Evolutionary conservation across 257 asterid genomes (phyloP).

Genomic region (Voacanga thouarsii): DNA sequence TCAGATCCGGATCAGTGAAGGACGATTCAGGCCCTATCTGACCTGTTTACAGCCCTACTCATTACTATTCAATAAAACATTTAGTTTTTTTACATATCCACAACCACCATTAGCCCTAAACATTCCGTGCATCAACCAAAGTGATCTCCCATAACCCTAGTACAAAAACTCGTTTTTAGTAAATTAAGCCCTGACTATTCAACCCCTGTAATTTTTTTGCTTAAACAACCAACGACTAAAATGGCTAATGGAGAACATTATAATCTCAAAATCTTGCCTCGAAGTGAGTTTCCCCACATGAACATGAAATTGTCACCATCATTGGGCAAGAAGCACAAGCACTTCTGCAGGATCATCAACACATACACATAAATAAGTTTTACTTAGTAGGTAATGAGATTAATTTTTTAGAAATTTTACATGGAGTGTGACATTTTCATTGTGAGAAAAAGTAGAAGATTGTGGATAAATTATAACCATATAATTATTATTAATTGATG

Average conservation of each 20-base stretch:
- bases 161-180: slow-evolving; percentile 14
- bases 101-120: slow-evolving; percentile 87
- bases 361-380: slow-evolving; percentile 18
- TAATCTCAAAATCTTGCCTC: slow-evolving; percentile 58
- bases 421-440: neutral
- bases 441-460: neutral
- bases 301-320: slow-evolving; percentile 83
- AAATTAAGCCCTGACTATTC: neutral
- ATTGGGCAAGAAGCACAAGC: slow-evolving; percentile 92
- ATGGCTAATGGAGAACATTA: neutral
- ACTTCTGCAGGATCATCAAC: slow-evolving; percentile 62
- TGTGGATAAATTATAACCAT: neutral
- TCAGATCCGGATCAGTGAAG: too few relatives aligned
- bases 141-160: slow-evolving; percentile 94
- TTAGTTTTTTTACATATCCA: too few relatives aligned
- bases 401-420: neutral
- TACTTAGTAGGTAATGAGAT: neutral
- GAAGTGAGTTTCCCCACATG: slow-evolving; percentile 75
- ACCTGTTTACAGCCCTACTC: too few relatives aligned
- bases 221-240: neutral
- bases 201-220: neutral
- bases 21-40: too few relatives aligned
- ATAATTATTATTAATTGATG: too few relatives aligned
- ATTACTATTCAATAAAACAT: slow-evolving; percentile 54
- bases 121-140: slow-evolving; percentile 97